Conservation (phyloP, 1,139 yeast species). For the Debaryomycetaceae sp. region DNA sequence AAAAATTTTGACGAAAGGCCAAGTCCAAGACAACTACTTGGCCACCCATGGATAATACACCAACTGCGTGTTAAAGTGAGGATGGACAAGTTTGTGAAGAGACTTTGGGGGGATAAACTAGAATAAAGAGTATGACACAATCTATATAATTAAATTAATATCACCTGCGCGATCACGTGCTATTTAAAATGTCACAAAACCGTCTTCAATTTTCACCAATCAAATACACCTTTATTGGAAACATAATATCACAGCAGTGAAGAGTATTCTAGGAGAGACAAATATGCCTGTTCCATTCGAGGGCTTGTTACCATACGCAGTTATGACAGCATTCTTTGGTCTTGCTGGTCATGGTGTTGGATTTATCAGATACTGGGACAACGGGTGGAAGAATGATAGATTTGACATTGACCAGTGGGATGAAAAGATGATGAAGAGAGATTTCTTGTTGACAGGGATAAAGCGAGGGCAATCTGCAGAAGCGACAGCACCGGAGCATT, state of each 20-base stretch:
- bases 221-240: background rate
- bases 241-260: background rate
- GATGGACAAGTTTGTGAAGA: conserved; percentile 82
- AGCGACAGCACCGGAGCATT: conserved; percentile 71
- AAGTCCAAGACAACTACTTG: conserved; percentile 86
- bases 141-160: background rate
- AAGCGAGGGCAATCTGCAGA: conserved; percentile 66
- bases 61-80: conserved; percentile 68
- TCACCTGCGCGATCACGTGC: background rate
- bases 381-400: conserved; percentile 51
- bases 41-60: conserved; percentile 86
- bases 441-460: conserved; percentile 70
- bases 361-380: conserved; percentile 48
- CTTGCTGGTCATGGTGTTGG: conserved; percentile 49
- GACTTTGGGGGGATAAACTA: conserved; percentile 59
- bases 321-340: conserved; percentile 49
- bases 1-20: conserved; percentile 81
- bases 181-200: background rate
- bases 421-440: conserved; percentile 62
- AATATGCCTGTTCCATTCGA: conserved; percentile 50
- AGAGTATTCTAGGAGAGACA: conserved; percentile 2
- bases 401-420: conserved; percentile 46
- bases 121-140: background rate
- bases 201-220: background rate
- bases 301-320: conserved; percentile 48